These are phyloP conservation scores for Zarea fungicola DNA, from an alignment of 2,329 filamentous ascomycete genomes.

Conservation along the genomic window DNA sequence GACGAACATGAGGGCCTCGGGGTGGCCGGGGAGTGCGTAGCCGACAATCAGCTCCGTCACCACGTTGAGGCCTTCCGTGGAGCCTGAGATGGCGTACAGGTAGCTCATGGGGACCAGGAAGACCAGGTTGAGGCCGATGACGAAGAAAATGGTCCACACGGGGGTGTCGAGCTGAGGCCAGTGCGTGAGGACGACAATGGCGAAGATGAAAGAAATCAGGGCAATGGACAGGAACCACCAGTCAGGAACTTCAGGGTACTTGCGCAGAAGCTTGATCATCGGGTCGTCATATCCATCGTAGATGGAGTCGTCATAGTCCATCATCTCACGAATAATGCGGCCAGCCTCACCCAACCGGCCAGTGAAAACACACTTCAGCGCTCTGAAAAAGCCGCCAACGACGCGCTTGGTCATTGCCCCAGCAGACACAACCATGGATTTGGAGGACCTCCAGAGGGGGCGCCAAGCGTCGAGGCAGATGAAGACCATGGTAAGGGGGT, in stretches of 20 bases:
- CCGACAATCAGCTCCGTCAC: conserved; percentile 36
- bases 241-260: conserved; percentile 42
- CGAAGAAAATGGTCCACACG: conserved; percentile 26
- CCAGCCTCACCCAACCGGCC: conserved; percentile 29
- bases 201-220: conserved; percentile 25
- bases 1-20: conserved; percentile 50
- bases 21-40: conserved; percentile 29
- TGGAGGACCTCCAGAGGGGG: background rate
- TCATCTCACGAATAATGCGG: conserved; percentile 30
- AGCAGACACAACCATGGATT: background rate
- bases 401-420: background rate
- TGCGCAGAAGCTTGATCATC: conserved; percentile 37
- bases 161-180: conserved; percentile 25
- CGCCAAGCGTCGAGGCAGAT: conserved; percentile 29
- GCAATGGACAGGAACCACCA: conserved; percentile 36
- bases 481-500: conserved; percentile 31
- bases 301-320: conserved; percentile 32
- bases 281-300: conserved; percentile 39
- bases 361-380: conserved; percentile 22
- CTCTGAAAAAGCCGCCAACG: conserved; percentile 19
- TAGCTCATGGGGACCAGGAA: conserved; percentile 37
- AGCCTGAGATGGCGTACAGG: conserved; percentile 37
- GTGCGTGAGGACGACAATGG: conserved; percentile 26
- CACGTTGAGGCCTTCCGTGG: conserved; percentile 42
- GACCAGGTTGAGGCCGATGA: conserved; percentile 32